phyloP scores from a whole-genome alignment of 768 basidiomycete species.

The Collybiopsis confluens region DNA sequence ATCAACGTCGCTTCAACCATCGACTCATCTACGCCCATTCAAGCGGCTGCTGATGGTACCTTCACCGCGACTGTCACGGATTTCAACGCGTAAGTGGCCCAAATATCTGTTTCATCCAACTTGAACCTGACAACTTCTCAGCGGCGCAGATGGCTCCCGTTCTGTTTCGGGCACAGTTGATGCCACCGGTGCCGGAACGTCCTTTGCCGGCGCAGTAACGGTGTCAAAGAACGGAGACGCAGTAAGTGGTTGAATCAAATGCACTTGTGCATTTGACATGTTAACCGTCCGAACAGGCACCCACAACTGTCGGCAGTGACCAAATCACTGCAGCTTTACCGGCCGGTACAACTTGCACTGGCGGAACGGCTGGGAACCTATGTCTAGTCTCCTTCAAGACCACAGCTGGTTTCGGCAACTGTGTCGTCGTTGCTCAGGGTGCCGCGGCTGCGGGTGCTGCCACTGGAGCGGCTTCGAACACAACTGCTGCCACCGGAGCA shows the following conservation, averaged over 20 bases:
- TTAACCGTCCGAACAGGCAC: constrained; percentile 13
- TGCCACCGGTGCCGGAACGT: constrained; percentile 11
- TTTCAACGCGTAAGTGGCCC: constrained; percentile 30
- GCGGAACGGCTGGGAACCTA: constrained; percentile 21
- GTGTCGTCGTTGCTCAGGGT: constrained; percentile 21
- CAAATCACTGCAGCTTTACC: constrained; percentile 25
- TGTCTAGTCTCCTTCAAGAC: constrained; percentile 19
- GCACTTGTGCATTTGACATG: neutral
- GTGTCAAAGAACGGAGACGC: constrained; percentile 16
- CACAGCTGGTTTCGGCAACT: constrained; percentile 33
- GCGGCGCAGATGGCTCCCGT: constrained; percentile 17
- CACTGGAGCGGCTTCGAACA: neutral
- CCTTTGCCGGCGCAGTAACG: constrained; percentile 14
- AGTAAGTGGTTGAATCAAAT: neutral
- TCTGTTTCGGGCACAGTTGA: constrained; percentile 14
- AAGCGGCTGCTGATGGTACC: constrained; percentile 21
- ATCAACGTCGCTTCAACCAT: constrained; percentile 13
- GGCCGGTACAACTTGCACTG: constrained; percentile 23
- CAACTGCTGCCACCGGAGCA: neutral
- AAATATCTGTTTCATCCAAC: neutral
- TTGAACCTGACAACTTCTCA: neutral
- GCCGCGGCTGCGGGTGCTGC: neutral
- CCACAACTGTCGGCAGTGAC: constrained; percentile 17
- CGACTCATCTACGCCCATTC: constrained; percentile 17
- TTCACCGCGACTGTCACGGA: constrained; percentile 24